Evolutionary conservation across 257 asterid genomes (phyloP).

Genomic region (Verbena officinalis): DNA sequence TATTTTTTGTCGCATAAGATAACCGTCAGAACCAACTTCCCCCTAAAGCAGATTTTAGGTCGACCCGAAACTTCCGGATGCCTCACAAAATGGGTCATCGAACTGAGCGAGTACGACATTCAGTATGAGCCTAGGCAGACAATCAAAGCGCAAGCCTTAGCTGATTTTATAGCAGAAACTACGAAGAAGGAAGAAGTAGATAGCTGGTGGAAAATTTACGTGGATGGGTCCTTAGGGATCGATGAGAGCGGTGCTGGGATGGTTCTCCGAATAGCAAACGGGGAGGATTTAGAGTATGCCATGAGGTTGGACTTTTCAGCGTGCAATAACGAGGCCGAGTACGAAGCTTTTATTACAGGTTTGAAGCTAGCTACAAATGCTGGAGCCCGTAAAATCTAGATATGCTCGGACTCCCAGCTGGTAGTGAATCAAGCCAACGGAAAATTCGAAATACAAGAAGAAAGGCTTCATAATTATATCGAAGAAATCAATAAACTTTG

Average conservation of each 20-base stretch:
- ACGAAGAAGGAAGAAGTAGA: neutral
- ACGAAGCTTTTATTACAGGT: neutral
- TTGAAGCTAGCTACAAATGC: no score
- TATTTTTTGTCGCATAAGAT: neutral
- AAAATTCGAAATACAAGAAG: neutral
- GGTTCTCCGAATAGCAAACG: neutral
- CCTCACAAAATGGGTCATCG: neutral
- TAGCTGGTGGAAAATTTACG: neutral
- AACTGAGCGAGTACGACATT: neutral
- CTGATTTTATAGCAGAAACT: neutral
- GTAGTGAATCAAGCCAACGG: neutral
- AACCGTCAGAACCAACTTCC: neutral
- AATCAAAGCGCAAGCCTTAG: neutral
- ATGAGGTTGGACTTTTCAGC: neutral
- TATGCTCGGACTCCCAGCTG: neutral
- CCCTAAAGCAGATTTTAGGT: neutral
- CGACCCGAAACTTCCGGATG: neutral
- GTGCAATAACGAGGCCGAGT: neutral
- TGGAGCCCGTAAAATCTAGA: no score
- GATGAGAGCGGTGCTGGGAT: no score
- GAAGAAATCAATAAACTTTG: no score
- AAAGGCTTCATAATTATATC: neutral
- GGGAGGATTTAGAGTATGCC: neutral
- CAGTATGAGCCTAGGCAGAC: neutral
- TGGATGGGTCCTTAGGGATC: neutral